phyloP scores from a whole-genome alignment of 78 protist genomes.

The Dictyostelium capitatum region DNA sequence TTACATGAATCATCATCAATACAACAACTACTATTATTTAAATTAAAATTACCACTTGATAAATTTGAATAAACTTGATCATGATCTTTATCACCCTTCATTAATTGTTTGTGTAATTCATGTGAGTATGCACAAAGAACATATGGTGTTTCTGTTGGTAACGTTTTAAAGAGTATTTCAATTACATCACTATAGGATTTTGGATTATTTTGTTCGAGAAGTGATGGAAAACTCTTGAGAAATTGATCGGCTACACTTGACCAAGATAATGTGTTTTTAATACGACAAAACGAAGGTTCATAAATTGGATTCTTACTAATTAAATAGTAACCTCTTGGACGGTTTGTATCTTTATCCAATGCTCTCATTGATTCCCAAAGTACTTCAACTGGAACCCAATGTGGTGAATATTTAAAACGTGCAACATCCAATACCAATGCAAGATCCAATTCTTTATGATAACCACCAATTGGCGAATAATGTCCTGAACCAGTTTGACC shows the following conservation, averaged over 20 bases:
- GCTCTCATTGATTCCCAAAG: conserved; percentile 67
- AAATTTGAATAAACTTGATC: background rate
- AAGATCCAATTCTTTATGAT: conserved; percentile 74
- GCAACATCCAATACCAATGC: conserved; percentile 94
- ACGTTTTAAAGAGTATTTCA: background rate
- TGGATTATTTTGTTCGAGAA: background rate
- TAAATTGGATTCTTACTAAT: conserved; percentile 10
- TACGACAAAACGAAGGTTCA: conserved; percentile 37
- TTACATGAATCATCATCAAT: background rate
- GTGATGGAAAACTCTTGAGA: background rate
- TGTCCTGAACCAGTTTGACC: conserved; percentile 94
- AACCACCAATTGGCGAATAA: conserved; percentile 92
- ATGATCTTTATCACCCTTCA: conserved; percentile 10
- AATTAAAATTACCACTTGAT: background rate
- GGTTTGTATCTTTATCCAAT: conserved; percentile 44
- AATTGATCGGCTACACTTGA: conserved; percentile 48
- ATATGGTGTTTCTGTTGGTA: conserved; percentile 51
- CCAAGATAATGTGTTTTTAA: conserved; percentile 60
- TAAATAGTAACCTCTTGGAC: conserved; percentile 59
- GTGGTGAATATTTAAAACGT: conserved; percentile 91
- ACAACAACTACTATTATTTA: conserved; percentile 11
- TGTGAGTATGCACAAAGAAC: conserved; percentile 68
- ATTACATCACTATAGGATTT: background rate
- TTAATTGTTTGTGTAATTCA: conserved; percentile 29
- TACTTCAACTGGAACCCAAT: conserved; percentile 89